Percentiles rank a stretch among this genome's conserved stretches.
These are phyloP conservation scores for Pseudogymnoascus sp. DNA, from an alignment of 2,329 filamentous ascomycete species.

Conservation along the genomic window DNA sequence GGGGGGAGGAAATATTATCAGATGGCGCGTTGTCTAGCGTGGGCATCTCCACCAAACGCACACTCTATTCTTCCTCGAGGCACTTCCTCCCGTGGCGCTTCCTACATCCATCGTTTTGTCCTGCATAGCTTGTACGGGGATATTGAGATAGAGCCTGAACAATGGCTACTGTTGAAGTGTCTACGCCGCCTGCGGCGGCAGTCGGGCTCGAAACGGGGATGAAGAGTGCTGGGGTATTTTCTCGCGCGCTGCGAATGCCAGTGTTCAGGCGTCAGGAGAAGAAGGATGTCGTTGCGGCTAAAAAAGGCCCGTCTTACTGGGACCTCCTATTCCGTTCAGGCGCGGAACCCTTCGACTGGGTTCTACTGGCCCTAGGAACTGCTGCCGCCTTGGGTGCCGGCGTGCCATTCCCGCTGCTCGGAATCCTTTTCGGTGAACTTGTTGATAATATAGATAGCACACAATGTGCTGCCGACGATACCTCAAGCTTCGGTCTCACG, in stretches of 20 bases:
- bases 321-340: conserved; percentile 3
- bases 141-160: neutral
- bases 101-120: neutral
- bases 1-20: too few relatives aligned
- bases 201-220: neutral
- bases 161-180: conserved; percentile 6
- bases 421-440: conserved; percentile 57
- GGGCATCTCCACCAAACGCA: neutral
- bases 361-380: conserved; percentile 33
- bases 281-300: neutral
- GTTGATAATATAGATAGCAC: conserved; percentile 45
- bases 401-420: conserved; percentile 56
- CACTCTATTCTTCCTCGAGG: neutral
- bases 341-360: conserved; percentile 21
- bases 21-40: neutral
- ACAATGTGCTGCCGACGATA: neutral
- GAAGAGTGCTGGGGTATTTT: neutral
- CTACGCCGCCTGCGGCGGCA: neutral
- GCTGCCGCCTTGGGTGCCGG: conserved; percentile 47
- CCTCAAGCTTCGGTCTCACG: conserved; percentile 28
- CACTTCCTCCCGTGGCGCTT: neutral
- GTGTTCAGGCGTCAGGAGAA: neutral
- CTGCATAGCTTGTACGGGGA: conserved; percentile 1
- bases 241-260: neutral
- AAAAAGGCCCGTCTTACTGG: neutral